Percentiles rank a stretch among this genome's conserved stretches.
These are phyloP conservation scores for Mollisia scopiformis DNA, from an alignment of 2,329 filamentous ascomycete genomes.

Conservation along the genomic window DNA sequence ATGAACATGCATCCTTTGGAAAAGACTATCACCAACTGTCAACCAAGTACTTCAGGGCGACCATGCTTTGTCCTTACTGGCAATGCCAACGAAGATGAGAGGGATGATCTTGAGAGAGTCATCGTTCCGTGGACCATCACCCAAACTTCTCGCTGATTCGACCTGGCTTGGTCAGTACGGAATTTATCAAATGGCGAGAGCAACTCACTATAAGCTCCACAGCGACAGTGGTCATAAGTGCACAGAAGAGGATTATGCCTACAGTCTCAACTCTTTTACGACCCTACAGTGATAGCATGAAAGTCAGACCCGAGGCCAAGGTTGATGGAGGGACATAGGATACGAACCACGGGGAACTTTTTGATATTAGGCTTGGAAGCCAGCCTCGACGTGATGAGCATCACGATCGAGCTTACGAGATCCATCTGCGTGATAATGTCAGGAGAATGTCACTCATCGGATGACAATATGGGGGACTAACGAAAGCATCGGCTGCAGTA, in stretches of 20 bases:
- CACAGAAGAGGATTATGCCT: slow-evolving; percentile 67
- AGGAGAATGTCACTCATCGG: slow-evolving; percentile 9
- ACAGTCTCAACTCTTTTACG: slow-evolving; percentile 66
- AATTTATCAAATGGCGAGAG: slow-evolving; percentile 17
- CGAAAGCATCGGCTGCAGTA: slow-evolving; percentile 67
- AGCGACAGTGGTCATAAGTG: slow-evolving; percentile 67
- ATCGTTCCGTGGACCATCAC: slow-evolving; percentile 44
- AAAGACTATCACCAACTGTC: slow-evolving; percentile 42
- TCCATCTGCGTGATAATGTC: slow-evolving; percentile 51
- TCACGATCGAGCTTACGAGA: slow-evolving; percentile 64
- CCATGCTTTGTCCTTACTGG: slow-evolving; percentile 45
- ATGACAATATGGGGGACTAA: slow-evolving; percentile 37
- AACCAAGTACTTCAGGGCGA: neutral
- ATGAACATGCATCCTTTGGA: slow-evolving; percentile 55
- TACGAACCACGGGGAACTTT: slow-evolving; percentile 60
- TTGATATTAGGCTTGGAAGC: slow-evolving; percentile 62
- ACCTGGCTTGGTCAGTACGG: slow-evolving; percentile 38
- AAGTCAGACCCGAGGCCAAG: neutral
- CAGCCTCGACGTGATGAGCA: slow-evolving; percentile 62
- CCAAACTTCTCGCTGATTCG: slow-evolving; percentile 58
- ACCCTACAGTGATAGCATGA: slow-evolving; percentile 40
- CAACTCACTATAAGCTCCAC: slow-evolving; percentile 59
- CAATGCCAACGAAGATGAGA: slow-evolving; percentile 55
- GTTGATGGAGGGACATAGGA: neutral
- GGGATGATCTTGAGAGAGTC: slow-evolving; percentile 55